phyloP scores from a whole-genome alignment of 2,329 filamentous ascomycete species.

The Whalleya microplaca region DNA sequence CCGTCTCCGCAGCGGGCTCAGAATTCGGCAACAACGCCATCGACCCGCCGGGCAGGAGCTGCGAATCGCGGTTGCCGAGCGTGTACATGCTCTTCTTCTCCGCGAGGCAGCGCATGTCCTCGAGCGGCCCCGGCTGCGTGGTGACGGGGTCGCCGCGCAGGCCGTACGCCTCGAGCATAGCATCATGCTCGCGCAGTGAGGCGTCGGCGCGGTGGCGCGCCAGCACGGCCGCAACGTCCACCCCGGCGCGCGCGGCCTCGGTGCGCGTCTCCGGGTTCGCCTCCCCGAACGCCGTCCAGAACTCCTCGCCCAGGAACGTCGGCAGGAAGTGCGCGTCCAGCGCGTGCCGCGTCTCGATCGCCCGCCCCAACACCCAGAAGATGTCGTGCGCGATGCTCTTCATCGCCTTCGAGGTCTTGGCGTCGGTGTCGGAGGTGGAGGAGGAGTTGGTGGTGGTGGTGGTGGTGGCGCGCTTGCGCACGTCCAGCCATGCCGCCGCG shows the following conservation, averaged over 20 bases:
- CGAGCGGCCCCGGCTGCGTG: constrained; percentile 18
- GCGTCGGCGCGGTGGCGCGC: constrained; percentile 7
- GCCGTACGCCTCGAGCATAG: constrained; percentile 30
- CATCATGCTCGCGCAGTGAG: constrained; percentile 30
- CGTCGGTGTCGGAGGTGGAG: too few species aligned
- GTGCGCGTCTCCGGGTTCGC: constrained; percentile 10
- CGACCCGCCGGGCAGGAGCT: not conserved
- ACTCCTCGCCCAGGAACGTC: constrained; percentile 31
- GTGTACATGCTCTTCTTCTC: constrained; percentile 28
- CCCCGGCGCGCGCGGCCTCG: constrained; percentile 28
- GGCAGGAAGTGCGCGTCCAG: constrained; percentile 21
- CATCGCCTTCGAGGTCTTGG: too few species aligned
- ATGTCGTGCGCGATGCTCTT: constrained; percentile 27
- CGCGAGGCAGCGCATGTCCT: constrained; percentile 23
- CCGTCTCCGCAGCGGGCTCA: not conserved
- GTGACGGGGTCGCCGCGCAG: constrained; percentile 4
- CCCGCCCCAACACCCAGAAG: constrained; percentile 27
- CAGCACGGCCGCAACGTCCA: constrained; percentile 30
- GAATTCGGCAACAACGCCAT: not conserved
- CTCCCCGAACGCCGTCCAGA: constrained; percentile 31
- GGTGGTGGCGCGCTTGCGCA: too few species aligned
- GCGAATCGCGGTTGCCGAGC: constrained; percentile 6
- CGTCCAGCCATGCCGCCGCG: constrained; percentile 29
- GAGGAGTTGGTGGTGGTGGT: too few species aligned
- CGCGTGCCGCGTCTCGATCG: not conserved